These are phyloP conservation scores for Claviceps monticola DNA, from an alignment of 2,329 filamentous ascomycete genomes.

Conservation along the genomic window DNA sequence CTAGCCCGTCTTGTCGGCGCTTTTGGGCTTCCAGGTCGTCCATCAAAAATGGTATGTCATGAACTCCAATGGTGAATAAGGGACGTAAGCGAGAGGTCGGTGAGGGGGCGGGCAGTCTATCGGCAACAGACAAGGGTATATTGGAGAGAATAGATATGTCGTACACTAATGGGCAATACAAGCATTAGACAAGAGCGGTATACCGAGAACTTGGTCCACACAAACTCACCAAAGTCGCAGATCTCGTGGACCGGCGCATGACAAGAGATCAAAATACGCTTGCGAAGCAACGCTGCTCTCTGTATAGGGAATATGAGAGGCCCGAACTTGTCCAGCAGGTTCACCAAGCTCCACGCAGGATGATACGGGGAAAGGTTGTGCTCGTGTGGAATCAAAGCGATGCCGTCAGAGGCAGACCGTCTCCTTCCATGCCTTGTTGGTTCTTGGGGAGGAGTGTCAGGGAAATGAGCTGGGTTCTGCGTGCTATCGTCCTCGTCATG, in stretches of 20 bases:
- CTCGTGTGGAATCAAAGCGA: slow-evolving; percentile 41
- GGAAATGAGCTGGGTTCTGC: slow-evolving; percentile 19
- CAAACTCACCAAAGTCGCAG: slow-evolving; percentile 70
- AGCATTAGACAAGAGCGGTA: neutral
- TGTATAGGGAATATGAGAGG: slow-evolving; percentile 87
- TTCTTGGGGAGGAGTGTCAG: slow-evolving; percentile 16
- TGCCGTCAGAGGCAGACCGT: slow-evolving; percentile 48
- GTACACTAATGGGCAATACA: slow-evolving; percentile 49
- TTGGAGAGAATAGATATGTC: slow-evolving; percentile 86
- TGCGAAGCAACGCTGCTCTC: slow-evolving; percentile 70
- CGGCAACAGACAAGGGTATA: slow-evolving; percentile 60
- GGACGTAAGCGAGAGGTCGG: slow-evolving; percentile 57
- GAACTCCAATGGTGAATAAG: slow-evolving; percentile 85
- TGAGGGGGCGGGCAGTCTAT: slow-evolving; percentile 50
- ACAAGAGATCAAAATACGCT: slow-evolving; percentile 76
- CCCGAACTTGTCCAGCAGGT: slow-evolving; percentile 70
- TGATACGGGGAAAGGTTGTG: slow-evolving; percentile 65
- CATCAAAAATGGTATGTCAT: slow-evolving; percentile 73
- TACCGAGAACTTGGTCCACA: too few relatives aligned
- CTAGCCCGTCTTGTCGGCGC: slow-evolving; percentile 21
- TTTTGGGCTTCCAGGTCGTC: slow-evolving; percentile 40
- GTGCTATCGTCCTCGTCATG: slow-evolving; percentile 11
- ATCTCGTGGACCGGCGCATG: slow-evolving; percentile 72
- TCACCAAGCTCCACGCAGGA: slow-evolving; percentile 69
- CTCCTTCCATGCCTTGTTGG: slow-evolving; percentile 36